Conservation (phyloP, 768 basidiomycete species). For the Mycena leptocephala region DNA sequence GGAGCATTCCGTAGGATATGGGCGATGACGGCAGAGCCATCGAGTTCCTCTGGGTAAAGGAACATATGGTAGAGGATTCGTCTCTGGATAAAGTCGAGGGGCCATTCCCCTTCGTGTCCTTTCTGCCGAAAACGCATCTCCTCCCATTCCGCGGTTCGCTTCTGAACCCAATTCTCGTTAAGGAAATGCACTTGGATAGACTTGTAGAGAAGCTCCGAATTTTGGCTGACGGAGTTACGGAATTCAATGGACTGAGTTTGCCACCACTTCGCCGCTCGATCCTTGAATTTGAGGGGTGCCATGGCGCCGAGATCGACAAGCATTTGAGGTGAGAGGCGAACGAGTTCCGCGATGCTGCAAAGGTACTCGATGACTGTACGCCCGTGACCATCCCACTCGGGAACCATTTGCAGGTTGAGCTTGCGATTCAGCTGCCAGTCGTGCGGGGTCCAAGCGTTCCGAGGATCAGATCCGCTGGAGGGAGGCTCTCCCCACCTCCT, state of each 20-base stretch:
- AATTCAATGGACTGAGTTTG: neutral
- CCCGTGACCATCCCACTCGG: too few species aligned
- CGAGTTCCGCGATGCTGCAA: slow-evolving; percentile 8
- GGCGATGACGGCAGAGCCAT: neutral
- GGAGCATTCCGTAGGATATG: neutral
- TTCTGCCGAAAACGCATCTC: too few species aligned
- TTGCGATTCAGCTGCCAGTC: slow-evolving; percentile 16
- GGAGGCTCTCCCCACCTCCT: neutral
- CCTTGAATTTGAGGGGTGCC: too few species aligned
- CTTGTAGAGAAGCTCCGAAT: neutral
- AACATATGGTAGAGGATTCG: neutral
- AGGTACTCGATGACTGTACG: slow-evolving; percentile 2
- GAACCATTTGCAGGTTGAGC: neutral
- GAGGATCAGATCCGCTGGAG: too few species aligned
- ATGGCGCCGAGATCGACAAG: slow-evolving; percentile 6
- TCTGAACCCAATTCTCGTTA: too few species aligned
- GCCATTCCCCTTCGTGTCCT: neutral
- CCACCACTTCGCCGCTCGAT: slow-evolving; percentile 12
- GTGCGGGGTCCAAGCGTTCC: too few species aligned
- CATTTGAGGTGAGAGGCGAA: slow-evolving; percentile 12
- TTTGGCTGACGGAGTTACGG: neutral
- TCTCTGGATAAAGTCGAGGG: slow-evolving; percentile 5
- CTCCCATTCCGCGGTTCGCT: too few species aligned
- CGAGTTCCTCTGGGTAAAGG: neutral
- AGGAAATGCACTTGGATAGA: too few species aligned